A percentile compares a stretch with the other conserved stretches of the same genome.
phyloP scores from a whole-genome alignment of 768 basidiomycete species.

The Pleurotus eryngii region DNA sequence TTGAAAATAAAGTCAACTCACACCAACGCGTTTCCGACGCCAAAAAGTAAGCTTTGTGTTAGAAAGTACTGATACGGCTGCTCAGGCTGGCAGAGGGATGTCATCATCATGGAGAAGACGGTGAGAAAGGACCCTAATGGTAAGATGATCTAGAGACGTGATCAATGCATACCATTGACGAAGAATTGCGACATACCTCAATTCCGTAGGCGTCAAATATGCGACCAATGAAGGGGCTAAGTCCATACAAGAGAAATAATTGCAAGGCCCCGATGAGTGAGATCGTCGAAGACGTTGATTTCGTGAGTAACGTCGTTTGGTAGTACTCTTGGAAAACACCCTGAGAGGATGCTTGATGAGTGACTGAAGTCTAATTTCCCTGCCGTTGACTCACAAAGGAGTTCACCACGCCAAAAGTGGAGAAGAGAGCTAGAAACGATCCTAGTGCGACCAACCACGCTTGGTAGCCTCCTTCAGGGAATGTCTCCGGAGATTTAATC shows the following conservation, averaged over 20 bases:
- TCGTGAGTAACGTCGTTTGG: conserved; percentile 15
- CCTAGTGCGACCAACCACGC: conserved; percentile 10
- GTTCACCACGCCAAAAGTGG: conserved; percentile 11
- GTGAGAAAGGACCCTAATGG: conserved; percentile 7
- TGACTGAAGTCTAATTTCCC: neutral
- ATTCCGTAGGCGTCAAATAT: conserved; percentile 25
- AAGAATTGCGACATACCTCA: conserved; percentile 7
- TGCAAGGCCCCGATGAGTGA: conserved; percentile 24
- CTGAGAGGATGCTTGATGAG: conserved; percentile 6
- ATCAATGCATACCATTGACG: neutral
- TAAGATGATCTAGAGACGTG: conserved; percentile 2
- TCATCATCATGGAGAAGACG: conserved; percentile 10
- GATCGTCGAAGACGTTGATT: conserved; percentile 21
- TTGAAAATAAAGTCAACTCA: neutral
- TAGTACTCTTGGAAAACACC: conserved; percentile 26
- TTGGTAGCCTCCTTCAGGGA: conserved; percentile 10
- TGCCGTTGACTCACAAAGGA: conserved; percentile 1
- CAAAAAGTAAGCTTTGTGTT: conserved; percentile 9
- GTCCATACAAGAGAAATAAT: conserved; percentile 20
- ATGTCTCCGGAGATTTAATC: neutral
- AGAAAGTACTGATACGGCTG: conserved; percentile 12
- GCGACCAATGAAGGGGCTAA: conserved; percentile 19
- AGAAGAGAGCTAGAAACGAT: conserved; percentile 8
- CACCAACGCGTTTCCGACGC: conserved; percentile 10
- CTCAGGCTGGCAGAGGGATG: conserved; percentile 9